Percentiles rank a stretch among this genome's conserved stretches.
Evolutionary conservation across 2,329 filamentous ascomycete genomes (phyloP).

Genomic region (Botrytis aclada): DNA sequence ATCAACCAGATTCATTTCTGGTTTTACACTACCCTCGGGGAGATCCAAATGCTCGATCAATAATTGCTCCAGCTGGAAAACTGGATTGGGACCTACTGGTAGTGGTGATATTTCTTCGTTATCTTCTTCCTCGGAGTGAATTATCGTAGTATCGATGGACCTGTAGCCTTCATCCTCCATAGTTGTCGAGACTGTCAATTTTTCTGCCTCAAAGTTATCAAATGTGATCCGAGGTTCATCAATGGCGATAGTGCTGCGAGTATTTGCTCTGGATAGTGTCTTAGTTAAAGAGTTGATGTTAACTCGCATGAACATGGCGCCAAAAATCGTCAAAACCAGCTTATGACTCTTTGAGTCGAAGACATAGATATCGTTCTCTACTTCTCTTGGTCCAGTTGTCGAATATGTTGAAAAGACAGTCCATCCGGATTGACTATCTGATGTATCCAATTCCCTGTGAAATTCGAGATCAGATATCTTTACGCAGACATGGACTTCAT

Average conservation of each 20-base stretch:
- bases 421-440: not conserved
- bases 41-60: not conserved
- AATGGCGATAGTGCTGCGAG: not conserved
- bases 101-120: not conserved
- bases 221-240: not conserved
- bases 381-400: not conserved
- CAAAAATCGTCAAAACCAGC: not conserved
- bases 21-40: not conserved
- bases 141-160: not conserved
- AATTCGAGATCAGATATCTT: constrained; percentile 2
- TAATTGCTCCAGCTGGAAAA: not conserved
- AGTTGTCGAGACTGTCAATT: not conserved
- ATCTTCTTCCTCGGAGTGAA: constrained; percentile 1
- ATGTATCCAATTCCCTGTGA: not conserved
- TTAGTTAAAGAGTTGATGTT: not conserved
- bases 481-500: constrained; percentile 29
- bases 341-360: not conserved
- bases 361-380: not conserved
- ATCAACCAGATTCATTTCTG: not conserved
- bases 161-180: not conserved
- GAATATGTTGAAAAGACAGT: not conserved
- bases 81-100: not conserved
- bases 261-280: not conserved
- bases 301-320: not conserved
- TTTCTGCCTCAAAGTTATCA: not conserved